These are phyloP conservation scores for Myriosclerotinia duriaeana DNA, from an alignment of 2,329 filamentous ascomycete genomes.

Conservation along the genomic window DNA sequence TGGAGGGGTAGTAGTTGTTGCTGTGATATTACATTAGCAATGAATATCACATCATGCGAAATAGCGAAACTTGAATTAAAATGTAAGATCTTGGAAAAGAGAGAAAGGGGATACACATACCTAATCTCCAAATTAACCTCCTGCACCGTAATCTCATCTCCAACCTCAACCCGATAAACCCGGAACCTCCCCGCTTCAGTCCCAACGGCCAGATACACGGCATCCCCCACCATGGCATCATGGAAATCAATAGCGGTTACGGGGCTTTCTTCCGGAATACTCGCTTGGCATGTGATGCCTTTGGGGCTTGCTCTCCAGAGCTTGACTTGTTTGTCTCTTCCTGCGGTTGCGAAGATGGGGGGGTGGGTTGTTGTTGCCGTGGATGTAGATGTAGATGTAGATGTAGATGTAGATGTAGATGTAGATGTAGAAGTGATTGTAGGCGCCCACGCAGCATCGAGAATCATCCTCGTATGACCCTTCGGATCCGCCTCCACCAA, in stretches of 20 bases:
- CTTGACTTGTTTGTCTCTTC: slow-evolving; percentile 82
- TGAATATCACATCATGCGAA: too few relatives aligned
- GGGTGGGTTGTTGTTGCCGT: neutral
- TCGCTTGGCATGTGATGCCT: slow-evolving; percentile 45
- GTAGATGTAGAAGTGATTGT: slow-evolving; percentile 31
- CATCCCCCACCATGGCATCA: slow-evolving; percentile 37
- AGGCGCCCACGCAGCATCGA: slow-evolving; percentile 80
- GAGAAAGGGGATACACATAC: neutral
- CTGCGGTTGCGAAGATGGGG: slow-evolving; percentile 76
- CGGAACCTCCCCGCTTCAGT: slow-evolving; percentile 48
- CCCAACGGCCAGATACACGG: slow-evolving; percentile 53
- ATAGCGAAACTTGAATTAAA: neutral
- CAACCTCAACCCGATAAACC: slow-evolving; percentile 29
- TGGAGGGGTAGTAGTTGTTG: slow-evolving; percentile 46
- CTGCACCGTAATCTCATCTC: slow-evolving; percentile 26
- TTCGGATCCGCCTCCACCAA: slow-evolving; percentile 70
- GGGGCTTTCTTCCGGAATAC: slow-evolving; percentile 54
- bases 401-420: neutral
- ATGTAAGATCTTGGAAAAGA: neutral
- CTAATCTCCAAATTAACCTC: slow-evolving; percentile 24
- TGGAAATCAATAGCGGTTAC: slow-evolving; percentile 73
- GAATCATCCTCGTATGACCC: slow-evolving; percentile 88
- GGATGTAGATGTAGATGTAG: too few relatives aligned
- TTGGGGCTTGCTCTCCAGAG: slow-evolving; percentile 55
- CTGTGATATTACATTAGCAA: slow-evolving; percentile 37